phyloP scores from a whole-genome alignment of 192 early-diverging fungal genomes.

The Entomortierella beljakovae region DNA sequence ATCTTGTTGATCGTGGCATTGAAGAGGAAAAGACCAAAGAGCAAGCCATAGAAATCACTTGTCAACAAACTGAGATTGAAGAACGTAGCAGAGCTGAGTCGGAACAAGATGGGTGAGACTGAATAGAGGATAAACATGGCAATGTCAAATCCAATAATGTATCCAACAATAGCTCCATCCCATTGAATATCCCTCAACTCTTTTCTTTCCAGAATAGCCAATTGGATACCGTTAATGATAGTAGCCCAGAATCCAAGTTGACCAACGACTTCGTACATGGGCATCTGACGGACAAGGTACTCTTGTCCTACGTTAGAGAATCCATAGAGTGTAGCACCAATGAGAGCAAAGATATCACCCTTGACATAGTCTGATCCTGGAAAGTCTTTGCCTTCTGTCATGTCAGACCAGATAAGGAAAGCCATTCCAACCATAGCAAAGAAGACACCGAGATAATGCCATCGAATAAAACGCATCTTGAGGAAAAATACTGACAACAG shows the following conservation, averaged over 20 bases:
- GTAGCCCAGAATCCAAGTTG: conserved; percentile 80
- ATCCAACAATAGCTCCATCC: conserved; percentile 67
- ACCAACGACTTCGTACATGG: conserved; percentile 81
- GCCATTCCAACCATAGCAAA: conserved; percentile 77
- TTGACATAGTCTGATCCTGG: conserved; percentile 66
- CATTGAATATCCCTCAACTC: conserved; percentile 61
- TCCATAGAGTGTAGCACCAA: conserved; percentile 81
- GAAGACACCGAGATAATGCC: conserved; percentile 77
- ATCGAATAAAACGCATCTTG: conserved; percentile 69
- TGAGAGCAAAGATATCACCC: conserved; percentile 78
- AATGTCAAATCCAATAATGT: conserved; percentile 72
- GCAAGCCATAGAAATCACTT: conserved; percentile 82
- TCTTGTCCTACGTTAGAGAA: conserved; percentile 80
- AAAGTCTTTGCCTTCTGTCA: conserved; percentile 69
- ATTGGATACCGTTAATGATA: conserved; percentile 78
- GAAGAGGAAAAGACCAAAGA: conserved; percentile 81
- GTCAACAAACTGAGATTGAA: conserved; percentile 85
- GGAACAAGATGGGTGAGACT: conserved; percentile 77
- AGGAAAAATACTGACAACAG: conserved; percentile 75
- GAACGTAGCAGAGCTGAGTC: conserved; percentile 75
- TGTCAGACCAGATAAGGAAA: conserved; percentile 73
- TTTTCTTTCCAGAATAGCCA: conserved; percentile 74
- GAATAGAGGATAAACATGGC: conserved; percentile 81
- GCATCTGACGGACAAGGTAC: conserved; percentile 76
- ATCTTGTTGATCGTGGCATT: conserved; percentile 63